These are phyloP conservation scores for Ganoderma sinense DNA, from an alignment of 1,284 basidiomycete genomes.

Conservation along the genomic window DNA sequence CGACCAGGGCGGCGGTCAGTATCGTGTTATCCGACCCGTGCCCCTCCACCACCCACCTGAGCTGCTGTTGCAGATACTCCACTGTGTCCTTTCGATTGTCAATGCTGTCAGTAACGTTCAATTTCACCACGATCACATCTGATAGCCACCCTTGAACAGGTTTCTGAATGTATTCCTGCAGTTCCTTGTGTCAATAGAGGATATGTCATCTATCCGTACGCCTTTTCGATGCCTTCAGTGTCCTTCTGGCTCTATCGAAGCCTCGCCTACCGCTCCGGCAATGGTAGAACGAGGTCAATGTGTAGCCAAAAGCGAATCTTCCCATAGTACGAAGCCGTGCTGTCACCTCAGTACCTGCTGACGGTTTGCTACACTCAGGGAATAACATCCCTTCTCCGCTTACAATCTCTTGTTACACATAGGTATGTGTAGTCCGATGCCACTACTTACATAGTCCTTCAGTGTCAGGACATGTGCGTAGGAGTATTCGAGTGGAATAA, in stretches of 20 bases:
- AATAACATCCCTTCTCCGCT: conserved; percentile 21
- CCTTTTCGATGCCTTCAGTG: conserved; percentile 13
- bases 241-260: conserved; percentile 70
- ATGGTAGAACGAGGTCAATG: conserved; percentile 36
- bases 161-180: conserved; percentile 46
- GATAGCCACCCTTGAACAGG: conserved; percentile 43
- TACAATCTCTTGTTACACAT: neutral
- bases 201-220: conserved; percentile 50
- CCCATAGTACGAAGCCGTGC: conserved; percentile 26
- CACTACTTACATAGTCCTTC: neutral
- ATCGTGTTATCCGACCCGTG: neutral
- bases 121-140: neutral
- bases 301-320: conserved; percentile 29
- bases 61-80: conserved; percentile 43
- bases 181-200: conserved; percentile 21
- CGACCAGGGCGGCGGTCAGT: conserved; percentile 79
- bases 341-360: conserved; percentile 22
- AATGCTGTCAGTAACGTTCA: conserved; percentile 39
- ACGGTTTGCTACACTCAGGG: conserved; percentile 30
- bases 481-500: neutral
- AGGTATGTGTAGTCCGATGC: neutral
- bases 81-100: conserved; percentile 44
- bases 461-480: neutral
- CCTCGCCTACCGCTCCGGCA: conserved; percentile 51
- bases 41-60: conserved; percentile 29